These are phyloP conservation scores for Candida silvicultrix DNA, from an alignment of 805 yeast genomes.

Conservation along the genomic window DNA sequence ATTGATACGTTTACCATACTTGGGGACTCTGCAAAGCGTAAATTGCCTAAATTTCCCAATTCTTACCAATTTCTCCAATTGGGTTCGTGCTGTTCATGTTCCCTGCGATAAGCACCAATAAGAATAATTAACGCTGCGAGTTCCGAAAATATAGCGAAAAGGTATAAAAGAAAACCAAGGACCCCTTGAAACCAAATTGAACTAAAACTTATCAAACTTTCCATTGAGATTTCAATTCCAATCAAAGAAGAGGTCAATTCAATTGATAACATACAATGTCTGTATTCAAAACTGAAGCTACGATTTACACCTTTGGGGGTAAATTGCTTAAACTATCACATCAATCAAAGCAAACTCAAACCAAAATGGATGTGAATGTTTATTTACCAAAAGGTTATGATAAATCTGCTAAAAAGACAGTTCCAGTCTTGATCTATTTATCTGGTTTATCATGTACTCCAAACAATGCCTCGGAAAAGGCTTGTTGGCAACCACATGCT, in stretches of 20 bases:
- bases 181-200: not conserved
- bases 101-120: not conserved
- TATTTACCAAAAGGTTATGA: conserved; percentile 60
- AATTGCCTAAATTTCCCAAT: not conserved
- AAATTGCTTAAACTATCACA: conserved; percentile 70
- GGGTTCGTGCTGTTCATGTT: not conserved
- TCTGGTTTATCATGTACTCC: conserved; percentile 94
- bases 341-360: conserved; percentile 54
- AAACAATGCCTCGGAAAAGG: conserved; percentile 89
- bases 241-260: no score
- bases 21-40: no score
- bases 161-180: not conserved
- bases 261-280: conserved; percentile 6
- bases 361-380: conserved; percentile 79
- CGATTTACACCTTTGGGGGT: conserved; percentile 59
- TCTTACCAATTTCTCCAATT: not conserved
- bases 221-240: not conserved
- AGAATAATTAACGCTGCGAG: not conserved
- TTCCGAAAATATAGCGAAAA: not conserved
- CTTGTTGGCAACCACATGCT: conserved; percentile 78
- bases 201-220: no score
- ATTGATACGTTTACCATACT: no score
- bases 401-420: conserved; percentile 22
- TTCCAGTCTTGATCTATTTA: conserved; percentile 75
- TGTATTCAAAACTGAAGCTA: conserved; percentile 18